Percentiles rank a stretch among this genome's conserved stretches.
phyloP scores from a whole-genome alignment of 192 early-diverging fungal species.

The Ramicandelaber brevisporus region DNA sequence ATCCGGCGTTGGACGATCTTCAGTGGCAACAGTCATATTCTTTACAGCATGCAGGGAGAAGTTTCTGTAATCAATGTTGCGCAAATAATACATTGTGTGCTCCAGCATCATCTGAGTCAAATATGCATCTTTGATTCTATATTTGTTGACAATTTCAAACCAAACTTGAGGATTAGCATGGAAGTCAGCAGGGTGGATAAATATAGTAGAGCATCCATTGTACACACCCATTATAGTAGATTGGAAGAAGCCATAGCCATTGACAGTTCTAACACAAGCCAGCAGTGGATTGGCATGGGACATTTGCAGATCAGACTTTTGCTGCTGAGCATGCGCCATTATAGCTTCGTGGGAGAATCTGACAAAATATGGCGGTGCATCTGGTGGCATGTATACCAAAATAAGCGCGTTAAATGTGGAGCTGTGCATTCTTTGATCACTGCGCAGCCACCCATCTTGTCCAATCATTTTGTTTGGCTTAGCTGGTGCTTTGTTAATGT shows the following conservation, averaged over 20 bases:
- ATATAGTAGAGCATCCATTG: constrained; percentile 28
- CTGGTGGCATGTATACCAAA: too few relatives aligned
- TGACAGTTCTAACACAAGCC: constrained; percentile 17
- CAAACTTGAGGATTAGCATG: constrained; percentile 27
- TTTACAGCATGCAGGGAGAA: constrained; percentile 25
- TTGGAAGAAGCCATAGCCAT: constrained; percentile 23
- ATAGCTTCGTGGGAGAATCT: constrained; percentile 12
- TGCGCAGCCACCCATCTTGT: constrained; percentile 22
- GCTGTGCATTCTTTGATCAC: constrained; percentile 22
- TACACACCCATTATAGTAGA: constrained; percentile 20
- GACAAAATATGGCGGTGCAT: constrained; percentile 17
- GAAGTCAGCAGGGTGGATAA: constrained; percentile 35
- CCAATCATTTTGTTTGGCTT: constrained; percentile 23
- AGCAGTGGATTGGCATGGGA: constrained; percentile 11
- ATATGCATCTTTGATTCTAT: constrained; percentile 42
- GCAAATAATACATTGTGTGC: constrained; percentile 32
- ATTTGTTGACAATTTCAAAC: constrained; percentile 45
- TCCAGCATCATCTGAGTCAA: constrained; percentile 36
- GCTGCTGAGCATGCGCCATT: constrained; percentile 12
- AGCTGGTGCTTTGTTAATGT: constrained; percentile 40
- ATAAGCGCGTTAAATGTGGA: too few relatives aligned
- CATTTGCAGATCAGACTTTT: constrained; percentile 22
- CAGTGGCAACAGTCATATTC: constrained; percentile 32
- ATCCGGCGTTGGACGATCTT: constrained; percentile 20
- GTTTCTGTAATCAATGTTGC: constrained; percentile 10